Evolutionary conservation across 1,139 yeast genomes (phyloP).

Genomic region (Entelexis sorbosivorans): DNA sequence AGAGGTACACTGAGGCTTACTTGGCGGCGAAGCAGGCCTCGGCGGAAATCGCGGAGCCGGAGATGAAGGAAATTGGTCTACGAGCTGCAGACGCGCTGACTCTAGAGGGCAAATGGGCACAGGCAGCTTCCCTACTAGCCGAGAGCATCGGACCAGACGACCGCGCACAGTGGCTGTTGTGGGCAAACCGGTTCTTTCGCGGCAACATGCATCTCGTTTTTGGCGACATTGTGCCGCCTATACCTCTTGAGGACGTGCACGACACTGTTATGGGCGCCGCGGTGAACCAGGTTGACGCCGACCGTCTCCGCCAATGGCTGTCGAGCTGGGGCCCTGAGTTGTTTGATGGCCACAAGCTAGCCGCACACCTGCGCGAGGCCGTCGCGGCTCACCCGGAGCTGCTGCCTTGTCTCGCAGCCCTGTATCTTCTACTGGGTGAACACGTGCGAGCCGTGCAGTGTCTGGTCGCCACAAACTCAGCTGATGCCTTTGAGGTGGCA

Average conservation of each 20-base stretch:
- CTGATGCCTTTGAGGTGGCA: slow-evolving; percentile 46
- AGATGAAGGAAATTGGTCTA: slow-evolving; percentile 50
- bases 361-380: slow-evolving; percentile 28
- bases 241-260: slow-evolving; percentile 36
- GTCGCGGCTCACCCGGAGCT: slow-evolving; percentile 34
- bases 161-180: slow-evolving; percentile 49
- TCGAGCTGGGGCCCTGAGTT: slow-evolving; percentile 49
- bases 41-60: slow-evolving; percentile 39
- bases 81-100: slow-evolving; percentile 50
- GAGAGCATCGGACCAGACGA: slow-evolving; percentile 33
- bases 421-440: slow-evolving; percentile 49
- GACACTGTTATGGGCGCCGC: slow-evolving; percentile 36
- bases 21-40: slow-evolving; percentile 40
- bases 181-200: slow-evolving; percentile 47
- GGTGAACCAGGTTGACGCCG: slow-evolving; percentile 32
- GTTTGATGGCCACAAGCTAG: slow-evolving; percentile 35
- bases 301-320: slow-evolving; percentile 25
- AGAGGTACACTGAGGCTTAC: slow-evolving; percentile 38
- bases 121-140: slow-evolving; percentile 44
- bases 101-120: slow-evolving; percentile 43
- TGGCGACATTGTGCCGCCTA: slow-evolving; percentile 45
- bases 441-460: slow-evolving; percentile 46
- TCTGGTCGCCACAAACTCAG: slow-evolving; percentile 34
- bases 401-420: slow-evolving; percentile 43
- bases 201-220: slow-evolving; percentile 40